Evolutionary conservation across 139 green algal genomes (phyloP).

Genomic region (Coccomyxa sp.): DNA sequence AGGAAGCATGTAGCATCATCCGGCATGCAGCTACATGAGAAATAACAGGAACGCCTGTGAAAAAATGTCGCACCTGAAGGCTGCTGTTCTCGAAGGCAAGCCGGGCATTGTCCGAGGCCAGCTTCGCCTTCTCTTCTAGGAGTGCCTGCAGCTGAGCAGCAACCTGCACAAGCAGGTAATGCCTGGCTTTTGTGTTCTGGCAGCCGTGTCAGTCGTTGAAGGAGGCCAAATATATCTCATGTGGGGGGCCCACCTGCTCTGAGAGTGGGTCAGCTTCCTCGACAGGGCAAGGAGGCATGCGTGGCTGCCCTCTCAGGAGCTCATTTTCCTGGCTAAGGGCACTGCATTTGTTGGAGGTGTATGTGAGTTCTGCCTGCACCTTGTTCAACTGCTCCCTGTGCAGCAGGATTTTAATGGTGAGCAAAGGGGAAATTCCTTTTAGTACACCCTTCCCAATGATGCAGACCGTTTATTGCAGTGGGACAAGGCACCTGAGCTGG

Average conservation of each 20-base stretch:
- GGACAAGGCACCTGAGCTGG: background rate
- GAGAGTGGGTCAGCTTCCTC: background rate
- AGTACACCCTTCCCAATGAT: too few relatives aligned
- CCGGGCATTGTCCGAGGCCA: constrained; percentile 49
- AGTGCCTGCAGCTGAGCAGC: constrained; percentile 42
- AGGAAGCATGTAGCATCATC: background rate
- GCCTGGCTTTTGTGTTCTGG: too few relatives aligned
- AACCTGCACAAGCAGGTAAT: constrained; percentile 8
- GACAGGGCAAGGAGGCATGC: background rate
- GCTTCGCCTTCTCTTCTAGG: constrained; percentile 42
- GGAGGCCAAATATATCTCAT: too few relatives aligned
- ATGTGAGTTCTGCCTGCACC: background rate
- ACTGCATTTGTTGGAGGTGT: background rate
- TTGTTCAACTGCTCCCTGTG: background rate
- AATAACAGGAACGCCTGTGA: background rate
- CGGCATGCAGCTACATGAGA: background rate
- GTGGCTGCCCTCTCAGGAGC: background rate
- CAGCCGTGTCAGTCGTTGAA: too few relatives aligned
- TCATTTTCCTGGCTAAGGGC: background rate
- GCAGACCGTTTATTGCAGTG: too few relatives aligned
- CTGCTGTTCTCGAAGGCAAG: constrained; percentile 45
- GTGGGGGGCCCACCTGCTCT: background rate
- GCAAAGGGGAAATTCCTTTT: too few relatives aligned
- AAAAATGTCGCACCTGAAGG: constrained; percentile 27
- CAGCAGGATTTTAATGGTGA: too few relatives aligned